phyloP scores from a whole-genome alignment of 2,329 filamentous ascomycete species.

The Hirsutella thompsonii region DNA sequence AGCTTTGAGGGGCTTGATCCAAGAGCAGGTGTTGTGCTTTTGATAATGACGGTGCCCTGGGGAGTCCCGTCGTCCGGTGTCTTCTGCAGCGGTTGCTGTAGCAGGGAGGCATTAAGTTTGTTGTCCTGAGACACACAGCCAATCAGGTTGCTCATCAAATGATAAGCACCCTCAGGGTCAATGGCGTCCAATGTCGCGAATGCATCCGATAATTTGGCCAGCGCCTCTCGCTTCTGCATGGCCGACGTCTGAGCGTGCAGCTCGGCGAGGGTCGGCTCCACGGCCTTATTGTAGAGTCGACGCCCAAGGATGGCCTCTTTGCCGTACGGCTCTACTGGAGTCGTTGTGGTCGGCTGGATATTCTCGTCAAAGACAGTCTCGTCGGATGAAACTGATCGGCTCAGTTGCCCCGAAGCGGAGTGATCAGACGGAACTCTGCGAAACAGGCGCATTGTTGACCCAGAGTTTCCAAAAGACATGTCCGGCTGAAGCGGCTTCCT shows the following conservation, averaged over 20 bases:
- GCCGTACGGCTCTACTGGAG: slow-evolving; percentile 43
- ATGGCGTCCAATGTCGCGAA: slow-evolving; percentile 74
- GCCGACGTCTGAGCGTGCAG: slow-evolving; percentile 65
- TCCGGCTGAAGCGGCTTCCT: slow-evolving; percentile 79
- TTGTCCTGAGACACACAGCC: slow-evolving; percentile 58
- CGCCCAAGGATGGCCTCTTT: slow-evolving; percentile 79
- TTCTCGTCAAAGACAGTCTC: slow-evolving; percentile 49
- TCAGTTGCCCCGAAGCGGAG: slow-evolving; percentile 29
- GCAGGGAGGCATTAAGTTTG: slow-evolving; percentile 43
- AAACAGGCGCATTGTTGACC: slow-evolving; percentile 85
- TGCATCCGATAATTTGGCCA: slow-evolving; percentile 73
- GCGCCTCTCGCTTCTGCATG: slow-evolving; percentile 62
- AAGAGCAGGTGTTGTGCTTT: slow-evolving; percentile 30
- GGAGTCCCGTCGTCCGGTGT: slow-evolving; percentile 30
- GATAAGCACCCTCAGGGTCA: slow-evolving; percentile 82
- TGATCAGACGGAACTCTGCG: slow-evolving; percentile 68
- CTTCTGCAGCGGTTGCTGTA: slow-evolving; percentile 27
- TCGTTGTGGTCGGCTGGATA: slow-evolving; percentile 32
- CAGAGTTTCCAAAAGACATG: slow-evolving; percentile 86
- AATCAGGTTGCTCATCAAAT: slow-evolving; percentile 67
- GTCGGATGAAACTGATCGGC: slow-evolving; percentile 21
- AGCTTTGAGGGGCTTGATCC: slow-evolving; percentile 47
- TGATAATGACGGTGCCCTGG: slow-evolving; percentile 44
- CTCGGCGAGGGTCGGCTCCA: slow-evolving; percentile 77
- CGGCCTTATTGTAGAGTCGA: slow-evolving; percentile 64